Base-by-base conservation (phyloP, 1,284 basidiomycete genomes). In the Wolfiporia cocos region DNA sequence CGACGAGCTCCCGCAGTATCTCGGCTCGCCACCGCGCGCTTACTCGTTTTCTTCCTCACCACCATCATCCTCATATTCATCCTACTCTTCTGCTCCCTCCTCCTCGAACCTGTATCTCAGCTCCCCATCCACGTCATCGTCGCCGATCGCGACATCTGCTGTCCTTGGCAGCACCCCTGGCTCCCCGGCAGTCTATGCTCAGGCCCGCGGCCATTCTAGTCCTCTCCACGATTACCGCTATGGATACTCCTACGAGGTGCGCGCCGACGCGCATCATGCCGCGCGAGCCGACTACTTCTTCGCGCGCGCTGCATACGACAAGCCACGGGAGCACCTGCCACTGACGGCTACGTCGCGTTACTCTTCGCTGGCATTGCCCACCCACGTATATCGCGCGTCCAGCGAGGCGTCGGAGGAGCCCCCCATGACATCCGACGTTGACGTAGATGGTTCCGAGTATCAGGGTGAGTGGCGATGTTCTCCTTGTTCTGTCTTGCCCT, bases 1-100 rank as follows among this genome's bases (percentile, higher is more conserved):
- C 37, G 33, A 32, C 24, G 37, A 43, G 5, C 39, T 49, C 19
- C 17, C 41, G 10, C 47, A n/a, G n/a, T 46, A 26, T 50, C 41
- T 23, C 49, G 48, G 9, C 19, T 21, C 34, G 11, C 43, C 44
- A 4, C 43, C 46, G 5, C 34, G 20, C 20, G 23, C 40, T 34
- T 20, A 36, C 39, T 23, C 37, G 32, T 39, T 37, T 42, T 41
- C 36, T 12, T 43, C 35, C 41, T 48, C 46, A n/a, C 28, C 47
- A 32, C 22, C 33, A 20, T 34, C 18, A 22, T 37, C 24, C 9
- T 23, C 42, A 35, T 45, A 40, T 31, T 34, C 38, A 32, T 34
- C 23, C 23, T 35, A 34, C 28, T 31, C 32, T 19, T 21, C 33
- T 24, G 12, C 26, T 38, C 29, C 35, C 28, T 32, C 39, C 26